Base-by-base conservation (phyloP, 768 basidiomycete species). In the Boletus barrowsii region DNA sequence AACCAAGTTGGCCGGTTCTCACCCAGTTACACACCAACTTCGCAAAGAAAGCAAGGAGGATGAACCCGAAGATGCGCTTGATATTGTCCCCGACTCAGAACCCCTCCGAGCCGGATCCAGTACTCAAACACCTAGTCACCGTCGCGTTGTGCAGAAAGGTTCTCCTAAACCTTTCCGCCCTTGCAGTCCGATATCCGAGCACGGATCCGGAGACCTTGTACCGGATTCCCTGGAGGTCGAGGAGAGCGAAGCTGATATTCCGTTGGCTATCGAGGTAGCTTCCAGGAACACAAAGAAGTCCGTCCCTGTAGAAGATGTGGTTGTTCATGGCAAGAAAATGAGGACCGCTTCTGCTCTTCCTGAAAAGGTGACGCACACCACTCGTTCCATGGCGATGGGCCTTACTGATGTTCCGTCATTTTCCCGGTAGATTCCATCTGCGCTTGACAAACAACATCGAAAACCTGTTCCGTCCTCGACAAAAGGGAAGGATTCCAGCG, bases 61-160 rank as follows among this genome's bases (percentile, higher is more conserved):
- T 17, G 62, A 60, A 24, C 49, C 37, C 40, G 76, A 75, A 39
- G 76, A 75, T 58, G 48, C 58, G 5, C 72, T 77, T 59, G 82
- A 82, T 32, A 51, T 85, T 47, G 73, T 88, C 15, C 84, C 86
- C 3, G 87, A 87, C 62, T 87, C 86, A 3, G 86, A 87, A 57
- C 79, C 82, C 44, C 65, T 70, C 18, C 73, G 72, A 29, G 75
- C 71, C 20, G 71, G 65, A 43, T 54, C 55, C 10, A 47, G 56
- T n/a, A 14, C 42, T 22, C 39, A 58, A 45, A 52, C 59, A 14
- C 55, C 62, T 32, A 20, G 32, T 32, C 53, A 37, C n/a, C 42
- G 44, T 40, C 41, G 42, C 37, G 24, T n/a, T 37, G 35, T 45
- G 32, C 48, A 37, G 20, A 49, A 44, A n/a, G 55, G 54, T 51